A percentile compares a stretch with the other conserved stretches of the same genome.
Evolutionary conservation across 495 filamentous ascomycete genomes (phyloP).

Genomic region (Massariosphaeria phaeospora): DNA sequence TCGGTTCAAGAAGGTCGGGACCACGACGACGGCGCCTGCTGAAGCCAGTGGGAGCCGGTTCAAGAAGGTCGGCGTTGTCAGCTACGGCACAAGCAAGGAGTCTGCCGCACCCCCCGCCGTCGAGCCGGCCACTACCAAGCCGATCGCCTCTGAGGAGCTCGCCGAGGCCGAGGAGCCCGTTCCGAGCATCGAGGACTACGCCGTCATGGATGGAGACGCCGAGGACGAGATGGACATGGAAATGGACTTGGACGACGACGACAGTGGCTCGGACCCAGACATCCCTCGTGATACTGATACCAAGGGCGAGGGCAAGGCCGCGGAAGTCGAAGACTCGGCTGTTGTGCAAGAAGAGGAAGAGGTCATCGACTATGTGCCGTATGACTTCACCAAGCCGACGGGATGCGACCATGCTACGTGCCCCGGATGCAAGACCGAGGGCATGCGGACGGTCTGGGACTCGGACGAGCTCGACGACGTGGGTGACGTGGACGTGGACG

Average conservation of each 20-base stretch:
- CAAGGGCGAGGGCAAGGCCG: background rate
- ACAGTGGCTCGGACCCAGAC: too few relatives aligned
- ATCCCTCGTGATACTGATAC: too few relatives aligned
- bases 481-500: too few relatives aligned
- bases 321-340: too few relatives aligned
- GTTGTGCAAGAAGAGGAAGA: background rate
- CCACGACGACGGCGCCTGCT: background rate
- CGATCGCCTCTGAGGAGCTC: too few relatives aligned
- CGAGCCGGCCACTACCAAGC: too few relatives aligned
- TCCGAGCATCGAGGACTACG: too few relatives aligned
- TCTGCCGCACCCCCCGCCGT: too few relatives aligned
- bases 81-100: too few relatives aligned
- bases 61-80: background rate
- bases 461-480: too few relatives aligned
- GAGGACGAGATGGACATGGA: background rate
- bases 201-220: constrained; percentile 6
- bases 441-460: too few relatives aligned
- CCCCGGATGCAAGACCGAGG: constrained; percentile 10
- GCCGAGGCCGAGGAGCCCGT: too few relatives aligned
- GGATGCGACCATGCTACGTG: constrained; percentile 14
- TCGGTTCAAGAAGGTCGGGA: constrained; percentile 4
- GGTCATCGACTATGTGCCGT: constrained; percentile 6
- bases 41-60: background rate
- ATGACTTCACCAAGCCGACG: constrained; percentile 16
- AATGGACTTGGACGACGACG: background rate